These are phyloP conservation scores for Trametes cingulata DNA, from an alignment of 768 basidiomycete species.

Conservation along the genomic window DNA sequence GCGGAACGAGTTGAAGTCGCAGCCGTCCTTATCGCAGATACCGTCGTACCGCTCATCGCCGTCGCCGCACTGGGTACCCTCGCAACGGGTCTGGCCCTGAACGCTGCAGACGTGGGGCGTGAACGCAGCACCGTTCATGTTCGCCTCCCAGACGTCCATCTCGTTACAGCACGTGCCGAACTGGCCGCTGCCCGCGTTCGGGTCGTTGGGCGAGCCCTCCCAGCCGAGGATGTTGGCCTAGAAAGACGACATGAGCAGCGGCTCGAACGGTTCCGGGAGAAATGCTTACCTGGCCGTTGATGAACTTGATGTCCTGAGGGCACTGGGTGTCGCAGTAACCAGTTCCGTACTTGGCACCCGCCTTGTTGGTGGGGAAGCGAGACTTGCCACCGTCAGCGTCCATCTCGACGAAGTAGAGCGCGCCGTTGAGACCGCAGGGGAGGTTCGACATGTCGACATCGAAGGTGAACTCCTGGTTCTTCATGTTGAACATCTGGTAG, in stretches of 20 bases:
- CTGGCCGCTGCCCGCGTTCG: slow-evolving; percentile 33
- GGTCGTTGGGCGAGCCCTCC: slow-evolving; percentile 22
- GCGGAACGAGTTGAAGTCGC: slow-evolving; percentile 66
- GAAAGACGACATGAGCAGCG: slow-evolving; percentile 24
- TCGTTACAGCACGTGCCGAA: slow-evolving; percentile 37
- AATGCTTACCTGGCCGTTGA: slow-evolving; percentile 48
- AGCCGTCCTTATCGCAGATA: slow-evolving; percentile 57
- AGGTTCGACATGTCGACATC: slow-evolving; percentile 60
- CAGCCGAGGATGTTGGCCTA: slow-evolving; percentile 34
- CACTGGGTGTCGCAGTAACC: slow-evolving; percentile 68
- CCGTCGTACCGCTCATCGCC: slow-evolving; percentile 41
- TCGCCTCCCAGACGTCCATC: slow-evolving; percentile 41
- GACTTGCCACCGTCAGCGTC: slow-evolving; percentile 55
- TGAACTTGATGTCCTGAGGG: slow-evolving; percentile 61
- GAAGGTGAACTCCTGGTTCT: slow-evolving; percentile 60
- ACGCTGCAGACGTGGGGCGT: slow-evolving; percentile 36
- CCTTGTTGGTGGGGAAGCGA: slow-evolving; percentile 54
- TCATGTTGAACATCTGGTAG: slow-evolving; percentile 52
- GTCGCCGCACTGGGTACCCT: slow-evolving; percentile 39
- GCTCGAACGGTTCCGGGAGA: neutral
- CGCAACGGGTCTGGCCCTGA: slow-evolving; percentile 49
- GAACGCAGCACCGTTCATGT: slow-evolving; percentile 32
- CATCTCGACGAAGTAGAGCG: slow-evolving; percentile 63
- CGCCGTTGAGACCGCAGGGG: slow-evolving; percentile 61
- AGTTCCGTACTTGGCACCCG: slow-evolving; percentile 62